Base-by-base conservation (phyloP, 306 rosid genomes). In the Prosopis cineraria region DNA sequence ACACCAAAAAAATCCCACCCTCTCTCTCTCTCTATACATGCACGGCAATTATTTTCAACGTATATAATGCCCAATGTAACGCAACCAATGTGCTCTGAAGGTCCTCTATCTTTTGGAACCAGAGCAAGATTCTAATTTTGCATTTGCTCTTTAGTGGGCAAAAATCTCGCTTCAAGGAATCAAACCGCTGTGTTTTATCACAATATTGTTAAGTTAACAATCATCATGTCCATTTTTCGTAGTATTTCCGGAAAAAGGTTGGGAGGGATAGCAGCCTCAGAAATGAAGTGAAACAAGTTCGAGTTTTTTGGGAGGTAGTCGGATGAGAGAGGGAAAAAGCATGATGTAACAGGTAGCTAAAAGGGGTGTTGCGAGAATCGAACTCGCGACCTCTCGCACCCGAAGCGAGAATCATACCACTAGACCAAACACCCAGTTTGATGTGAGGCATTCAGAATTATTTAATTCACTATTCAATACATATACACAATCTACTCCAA, bases 351-450 rank as follows among this genome's bases (percentile, higher is more conserved):
- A n/a, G n/a, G n/a, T n/a, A n/a, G n/a, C 14, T 2, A 53, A 53
- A 53, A 10, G 85, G 89, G 85, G 89, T 83, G 88, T 85, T 88
- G 89, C 86, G 88, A 88, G 89, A 88, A 81, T 88, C 91, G 88
- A 88, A 85, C 88, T 85, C 86, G 52, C 87, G 88, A 78, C 91
- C 91, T 88, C 91, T 85, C 91, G 91, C 89, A 85, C 91, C 89
- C 89, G 88, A 88, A 88, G 91, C 88, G 86, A 88, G 91, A 66
- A 66, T 39, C 71, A 66, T 37, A 66, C 71, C 71, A 66, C 71
- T 66, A 39, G 71, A 66, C 71, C 71, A 88, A 85, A 85, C 89
- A 88, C 83, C 84, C 91, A 10, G 2, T 43, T 10, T 12, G 10
- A 1, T 4, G 40, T n/a, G 7, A 0, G 6, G 40, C 1, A 7